A percentile compares a stretch with the other conserved stretches of the same genome.
Conservation (phyloP, 495 filamentous ascomycete species). For the Penicillium manginii region DNA sequence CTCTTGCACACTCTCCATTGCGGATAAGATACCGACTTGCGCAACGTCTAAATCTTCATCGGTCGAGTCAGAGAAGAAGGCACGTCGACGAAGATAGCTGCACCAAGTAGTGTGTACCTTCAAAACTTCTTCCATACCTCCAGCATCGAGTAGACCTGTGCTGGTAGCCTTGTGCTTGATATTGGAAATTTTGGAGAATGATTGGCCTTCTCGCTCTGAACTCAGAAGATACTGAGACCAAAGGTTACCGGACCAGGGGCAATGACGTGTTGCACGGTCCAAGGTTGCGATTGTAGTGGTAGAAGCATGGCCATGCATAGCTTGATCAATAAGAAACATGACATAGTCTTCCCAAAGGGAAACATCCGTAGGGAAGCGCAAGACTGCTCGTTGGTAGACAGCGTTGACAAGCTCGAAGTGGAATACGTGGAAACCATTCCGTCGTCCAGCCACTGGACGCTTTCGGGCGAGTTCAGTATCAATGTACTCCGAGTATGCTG, state of each 20-base stretch:
- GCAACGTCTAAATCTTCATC: slow-evolving; percentile 91
- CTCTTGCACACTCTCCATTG: slow-evolving; percentile 79
- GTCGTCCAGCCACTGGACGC: slow-evolving; percentile 44
- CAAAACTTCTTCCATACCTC: slow-evolving; percentile 80
- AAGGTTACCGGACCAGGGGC: slow-evolving; percentile 86
- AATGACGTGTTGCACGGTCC: slow-evolving; percentile 80
- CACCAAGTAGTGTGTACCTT: slow-evolving; percentile 94
- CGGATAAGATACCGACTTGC: slow-evolving; percentile 83
- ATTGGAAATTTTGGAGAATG: slow-evolving; percentile 77
- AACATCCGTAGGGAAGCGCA: slow-evolving; percentile 71
- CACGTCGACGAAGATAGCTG: slow-evolving; percentile 81
- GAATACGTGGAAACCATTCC: slow-evolving; percentile 31
- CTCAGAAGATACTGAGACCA: slow-evolving; percentile 89
- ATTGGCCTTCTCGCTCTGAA: slow-evolving; percentile 72
- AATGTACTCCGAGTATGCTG: slow-evolving; percentile 73
- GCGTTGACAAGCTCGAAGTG: slow-evolving; percentile 68
- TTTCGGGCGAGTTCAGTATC: slow-evolving; percentile 75
- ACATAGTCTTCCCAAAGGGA: slow-evolving; percentile 80
- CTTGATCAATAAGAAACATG: slow-evolving; percentile 65
- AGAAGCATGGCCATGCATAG: slow-evolving; percentile 38
- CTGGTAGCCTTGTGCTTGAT: slow-evolving; percentile 93
- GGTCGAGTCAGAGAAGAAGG: slow-evolving; percentile 73
- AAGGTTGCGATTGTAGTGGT: slow-evolving; percentile 56
- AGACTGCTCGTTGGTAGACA: slow-evolving; percentile 74
- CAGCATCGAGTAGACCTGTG: slow-evolving; percentile 71